These are phyloP conservation scores for Coemansia sp. DNA, from an alignment of 192 early-diverging fungal species.

Conservation along the genomic window DNA sequence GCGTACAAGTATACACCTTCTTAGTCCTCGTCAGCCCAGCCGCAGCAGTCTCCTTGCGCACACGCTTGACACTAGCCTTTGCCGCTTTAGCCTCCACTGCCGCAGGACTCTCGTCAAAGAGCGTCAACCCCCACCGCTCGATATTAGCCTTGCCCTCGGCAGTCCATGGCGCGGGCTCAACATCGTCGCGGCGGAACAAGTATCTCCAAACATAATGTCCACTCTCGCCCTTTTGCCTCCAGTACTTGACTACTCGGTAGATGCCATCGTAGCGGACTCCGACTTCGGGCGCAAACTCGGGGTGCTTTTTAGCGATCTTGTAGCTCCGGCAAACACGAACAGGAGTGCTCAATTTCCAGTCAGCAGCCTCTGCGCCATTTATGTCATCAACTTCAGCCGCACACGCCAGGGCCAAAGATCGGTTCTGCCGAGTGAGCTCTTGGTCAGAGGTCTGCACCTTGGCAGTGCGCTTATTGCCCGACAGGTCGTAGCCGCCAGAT, in stretches of 20 bases:
- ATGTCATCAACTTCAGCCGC: constrained; percentile 49
- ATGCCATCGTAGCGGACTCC: constrained; percentile 70
- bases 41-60: background rate
- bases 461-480: constrained; percentile 60
- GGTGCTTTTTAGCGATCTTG: constrained; percentile 55
- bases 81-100: background rate
- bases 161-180: constrained; percentile 68
- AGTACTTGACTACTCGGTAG: constrained; percentile 69
- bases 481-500: constrained; percentile 63
- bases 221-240: constrained; percentile 56
- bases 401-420: constrained; percentile 63
- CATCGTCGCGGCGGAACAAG: constrained; percentile 65
- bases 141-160: constrained; percentile 56
- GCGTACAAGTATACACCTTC: constrained; percentile 16
- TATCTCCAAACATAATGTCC: constrained; percentile 66
- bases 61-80: background rate
- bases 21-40: background rate
- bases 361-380: constrained; percentile 49
- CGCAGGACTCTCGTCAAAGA: constrained; percentile 25
- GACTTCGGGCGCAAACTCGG: constrained; percentile 56
- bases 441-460: constrained; percentile 61
- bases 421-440: constrained; percentile 61
- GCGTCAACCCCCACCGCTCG: constrained; percentile 49
- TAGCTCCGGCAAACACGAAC: constrained; percentile 63
- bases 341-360: constrained; percentile 61